These are phyloP conservation scores for Ettlia oleoabundans DNA, from an alignment of 139 green algal genomes.

Conservation along the genomic window DNA sequence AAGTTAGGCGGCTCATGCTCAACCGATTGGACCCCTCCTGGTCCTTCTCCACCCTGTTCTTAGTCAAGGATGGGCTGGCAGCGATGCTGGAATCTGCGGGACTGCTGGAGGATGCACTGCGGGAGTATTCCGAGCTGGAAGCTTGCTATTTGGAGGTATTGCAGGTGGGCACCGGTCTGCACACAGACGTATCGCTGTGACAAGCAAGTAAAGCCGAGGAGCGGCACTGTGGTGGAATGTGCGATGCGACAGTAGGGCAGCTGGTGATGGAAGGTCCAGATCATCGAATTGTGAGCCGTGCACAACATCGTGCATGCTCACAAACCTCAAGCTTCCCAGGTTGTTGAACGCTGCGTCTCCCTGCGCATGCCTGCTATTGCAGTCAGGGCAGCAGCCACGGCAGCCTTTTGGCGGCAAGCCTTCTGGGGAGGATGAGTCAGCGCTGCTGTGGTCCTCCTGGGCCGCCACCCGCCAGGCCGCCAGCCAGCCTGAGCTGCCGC, in stretches of 20 bases:
- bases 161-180: slow-evolving; percentile 1
- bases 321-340: no score
- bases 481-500: slow-evolving; percentile 12
- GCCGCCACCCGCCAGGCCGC: slow-evolving; percentile 45
- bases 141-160: slow-evolving; percentile 72
- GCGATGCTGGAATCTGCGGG: slow-evolving; percentile 45
- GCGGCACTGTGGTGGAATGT: no score
- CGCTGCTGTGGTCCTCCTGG: slow-evolving; percentile 64
- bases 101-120: slow-evolving; percentile 76
- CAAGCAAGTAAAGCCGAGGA: no score
- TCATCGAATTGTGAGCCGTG: no score
- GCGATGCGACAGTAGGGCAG: no score
- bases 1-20: slow-evolving; percentile 73
- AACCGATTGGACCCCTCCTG: slow-evolving; percentile 72
- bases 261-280: no score
- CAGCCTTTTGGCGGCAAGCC: slow-evolving; percentile 34
- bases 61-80: slow-evolving; percentile 84
- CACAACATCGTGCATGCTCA: no score
- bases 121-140: slow-evolving; percentile 92
- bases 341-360: no score
- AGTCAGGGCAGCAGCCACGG: slow-evolving; percentile 11
- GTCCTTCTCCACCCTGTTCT: slow-evolving; percentile 81
- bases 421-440: slow-evolving; percentile 59
- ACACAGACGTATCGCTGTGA: no score
- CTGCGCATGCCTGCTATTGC: neutral